Percentiles rank a stretch among this genome's conserved stretches.
These are phyloP conservation scores for Artemisia argyi DNA, from an alignment of 129 eudicot genomes.

Conservation along the genomic window DNA sequence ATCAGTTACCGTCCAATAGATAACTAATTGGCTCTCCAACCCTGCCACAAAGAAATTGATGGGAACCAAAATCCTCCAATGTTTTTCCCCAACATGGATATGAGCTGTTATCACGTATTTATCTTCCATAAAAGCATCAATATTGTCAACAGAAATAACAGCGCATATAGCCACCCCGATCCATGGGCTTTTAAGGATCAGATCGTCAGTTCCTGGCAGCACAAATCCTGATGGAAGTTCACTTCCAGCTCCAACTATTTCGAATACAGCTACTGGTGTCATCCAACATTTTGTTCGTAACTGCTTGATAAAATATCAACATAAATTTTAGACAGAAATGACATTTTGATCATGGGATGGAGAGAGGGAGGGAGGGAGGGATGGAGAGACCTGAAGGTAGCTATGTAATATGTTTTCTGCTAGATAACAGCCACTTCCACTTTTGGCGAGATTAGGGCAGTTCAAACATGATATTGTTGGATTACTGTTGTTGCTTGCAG, in stretches of 20 bases:
- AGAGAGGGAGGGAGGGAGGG: neutral
- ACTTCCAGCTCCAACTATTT: slow-evolving; percentile 23
- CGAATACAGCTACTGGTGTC: slow-evolving; percentile 19
- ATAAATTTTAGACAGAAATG: neutral
- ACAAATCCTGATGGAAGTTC: slow-evolving; percentile 2
- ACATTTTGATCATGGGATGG: neutral
- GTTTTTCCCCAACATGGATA: slow-evolving; percentile 6
- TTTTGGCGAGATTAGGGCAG: slow-evolving; percentile 19
- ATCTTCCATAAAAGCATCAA: slow-evolving; percentile 12
- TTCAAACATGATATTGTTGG: slow-evolving; percentile 28
- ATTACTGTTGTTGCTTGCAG: slow-evolving; percentile 7
- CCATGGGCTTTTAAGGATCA: slow-evolving; percentile 20
- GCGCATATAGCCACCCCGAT: slow-evolving; percentile 24
- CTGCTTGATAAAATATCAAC: neutral
- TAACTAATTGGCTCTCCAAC: slow-evolving; percentile 15
- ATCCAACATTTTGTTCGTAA: slow-evolving; percentile 14
- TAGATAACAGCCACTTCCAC: neutral
- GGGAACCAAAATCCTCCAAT: neutral
- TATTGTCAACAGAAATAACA: neutral
- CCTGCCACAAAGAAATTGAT: slow-evolving; percentile 4
- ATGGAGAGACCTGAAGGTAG: slow-evolving; percentile 13
- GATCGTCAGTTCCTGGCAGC: neutral
- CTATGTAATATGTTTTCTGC: slow-evolving; percentile 1
- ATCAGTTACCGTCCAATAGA: slow-evolving; percentile 10
- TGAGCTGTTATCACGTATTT: slow-evolving; percentile 5